Evolutionary conservation across 129 eudicot species (phyloP).

Genomic region (Escallonia herrerae): DNA sequence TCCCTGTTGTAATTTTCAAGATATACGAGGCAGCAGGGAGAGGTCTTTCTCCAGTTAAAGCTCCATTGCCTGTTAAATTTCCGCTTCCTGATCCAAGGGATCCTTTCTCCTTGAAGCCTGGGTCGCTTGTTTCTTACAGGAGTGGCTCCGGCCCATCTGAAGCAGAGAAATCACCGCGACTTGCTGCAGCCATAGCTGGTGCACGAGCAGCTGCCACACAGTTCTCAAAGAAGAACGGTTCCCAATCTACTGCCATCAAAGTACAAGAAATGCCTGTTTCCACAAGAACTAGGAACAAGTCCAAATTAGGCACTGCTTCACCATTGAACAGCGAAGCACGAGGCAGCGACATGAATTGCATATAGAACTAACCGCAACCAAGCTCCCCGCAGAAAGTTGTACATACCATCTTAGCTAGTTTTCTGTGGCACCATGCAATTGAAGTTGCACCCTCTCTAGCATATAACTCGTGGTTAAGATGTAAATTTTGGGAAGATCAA

Average conservation of each 20-base stretch:
- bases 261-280: slow-evolving; percentile 20
- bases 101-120: slow-evolving; percentile 59
- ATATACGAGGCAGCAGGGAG: slow-evolving; percentile 70
- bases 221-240: slow-evolving; percentile 43
- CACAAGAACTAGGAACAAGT: slow-evolving; percentile 40
- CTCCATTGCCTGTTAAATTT: slow-evolving; percentile 56
- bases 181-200: slow-evolving; percentile 73
- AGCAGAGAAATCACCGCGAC: slow-evolving; percentile 38
- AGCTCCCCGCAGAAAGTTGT: no score
- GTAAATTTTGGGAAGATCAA: no score
- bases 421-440: no score
- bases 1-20: slow-evolving; percentile 19
- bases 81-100: slow-evolving; percentile 66
- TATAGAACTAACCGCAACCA: no score
- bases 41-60: slow-evolving; percentile 60
- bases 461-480: no score
- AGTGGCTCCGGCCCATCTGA: slow-evolving; percentile 26
- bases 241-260: slow-evolving; percentile 13
- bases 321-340: no score
- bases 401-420: no score
- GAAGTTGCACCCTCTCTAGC: no score
- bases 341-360: no score
- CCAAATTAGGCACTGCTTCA: slow-evolving; percentile 7
- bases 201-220: slow-evolving; percentile 80
- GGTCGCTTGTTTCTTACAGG: slow-evolving; percentile 34